Base-by-base conservation (phyloP, 352 stramenopile species). In the Albugo candida region DNA sequence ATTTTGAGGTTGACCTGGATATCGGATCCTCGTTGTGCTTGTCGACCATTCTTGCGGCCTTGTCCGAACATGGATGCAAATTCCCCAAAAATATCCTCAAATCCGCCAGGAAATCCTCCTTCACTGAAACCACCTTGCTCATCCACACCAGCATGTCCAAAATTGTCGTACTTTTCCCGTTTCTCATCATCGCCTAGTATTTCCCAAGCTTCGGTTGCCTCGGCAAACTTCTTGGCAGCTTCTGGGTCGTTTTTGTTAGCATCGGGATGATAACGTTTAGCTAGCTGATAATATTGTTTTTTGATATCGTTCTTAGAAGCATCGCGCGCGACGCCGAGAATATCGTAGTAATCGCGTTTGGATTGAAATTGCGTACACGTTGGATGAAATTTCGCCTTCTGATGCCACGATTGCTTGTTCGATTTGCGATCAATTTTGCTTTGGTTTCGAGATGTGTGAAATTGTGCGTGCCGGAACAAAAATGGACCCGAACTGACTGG, bases 241-340 rank as follows among this genome's bases (percentile, higher is more conserved):
- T 93, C 53, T 39, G 78, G 78, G 49, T 95, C 82, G 41, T 83
- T 72, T 58, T 97, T 96, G 67, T 98, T 98, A 39, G 93, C 95
- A 59, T 99, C 95, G 8, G 95, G 95, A 59, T 99, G 95, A 67
- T 95, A 97, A 67, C 97, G 92, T 64, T 95, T 97, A 35, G 91
- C 94, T 39, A 97, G 56, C 53, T 97, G 82, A 60, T 96, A 96
- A 66, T 95, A 97, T 57, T 95, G 94, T 67, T 97, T 97, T 73
- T 98, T 98, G 59, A 98, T 97, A 44, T 96, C 84, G 49, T 67
- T 88, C 68, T 97, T 97, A 53, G 81, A 71, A 5, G 92, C 86
- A 41, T 81, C 69, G 31, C 63, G 71, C 1, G 65, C 63, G 20
- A 98, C 74, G 47, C 91, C 89, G 20, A 99, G 70, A 1, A 97